Evolutionary conservation across 2,329 filamentous ascomycete genomes (phyloP).

Genomic region (Tolypocladium paradoxum): DNA sequence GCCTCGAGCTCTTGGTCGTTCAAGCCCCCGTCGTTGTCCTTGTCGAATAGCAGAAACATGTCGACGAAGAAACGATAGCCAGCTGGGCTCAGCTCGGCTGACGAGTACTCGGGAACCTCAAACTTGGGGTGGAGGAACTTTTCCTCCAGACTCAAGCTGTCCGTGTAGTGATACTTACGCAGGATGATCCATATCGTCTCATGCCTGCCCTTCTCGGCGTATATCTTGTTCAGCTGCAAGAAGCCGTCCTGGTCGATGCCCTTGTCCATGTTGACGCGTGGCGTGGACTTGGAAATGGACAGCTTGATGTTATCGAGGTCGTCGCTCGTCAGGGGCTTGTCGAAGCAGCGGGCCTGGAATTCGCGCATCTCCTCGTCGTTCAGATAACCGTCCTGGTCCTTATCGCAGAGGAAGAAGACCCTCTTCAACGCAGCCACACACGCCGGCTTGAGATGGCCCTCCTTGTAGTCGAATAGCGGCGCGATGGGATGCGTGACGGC

Average conservation of each 20-base stretch:
- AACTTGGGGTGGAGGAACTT: conserved; percentile 87
- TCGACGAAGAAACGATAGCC: conserved; percentile 98
- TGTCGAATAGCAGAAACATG: conserved; percentile 87
- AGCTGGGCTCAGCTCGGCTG: conserved; percentile 84
- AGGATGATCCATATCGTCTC: conserved; percentile 98
- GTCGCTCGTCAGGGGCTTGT: conserved; percentile 68
- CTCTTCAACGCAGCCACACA: conserved; percentile 77
- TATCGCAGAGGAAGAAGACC: conserved; percentile 93
- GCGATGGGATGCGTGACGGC: conserved; percentile 96
- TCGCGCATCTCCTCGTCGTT: conserved; percentile 84
- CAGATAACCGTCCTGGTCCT: conserved; percentile 87
- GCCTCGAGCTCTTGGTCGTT: conserved; percentile 77
- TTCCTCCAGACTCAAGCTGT: conserved; percentile 85
- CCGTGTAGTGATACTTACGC: conserved; percentile 89
- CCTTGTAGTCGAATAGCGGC: conserved; percentile 93
- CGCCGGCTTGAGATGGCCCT: conserved; percentile 75
- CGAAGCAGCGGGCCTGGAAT: conserved; percentile 87
- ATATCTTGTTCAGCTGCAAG: conserved; percentile 84
- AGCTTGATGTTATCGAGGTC: conserved; percentile 88
- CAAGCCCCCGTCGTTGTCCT: conserved; percentile 92
- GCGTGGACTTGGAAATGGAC: conserved; percentile 62
- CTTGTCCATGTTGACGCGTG: conserved; percentile 49
- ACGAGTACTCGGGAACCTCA: conserved; percentile 84
- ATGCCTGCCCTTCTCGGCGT: conserved; percentile 92
- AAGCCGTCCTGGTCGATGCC: conserved; percentile 81